phyloP scores from a whole-genome alignment of 257 asterid genomes.

The Gentiana dahurica region DNA sequence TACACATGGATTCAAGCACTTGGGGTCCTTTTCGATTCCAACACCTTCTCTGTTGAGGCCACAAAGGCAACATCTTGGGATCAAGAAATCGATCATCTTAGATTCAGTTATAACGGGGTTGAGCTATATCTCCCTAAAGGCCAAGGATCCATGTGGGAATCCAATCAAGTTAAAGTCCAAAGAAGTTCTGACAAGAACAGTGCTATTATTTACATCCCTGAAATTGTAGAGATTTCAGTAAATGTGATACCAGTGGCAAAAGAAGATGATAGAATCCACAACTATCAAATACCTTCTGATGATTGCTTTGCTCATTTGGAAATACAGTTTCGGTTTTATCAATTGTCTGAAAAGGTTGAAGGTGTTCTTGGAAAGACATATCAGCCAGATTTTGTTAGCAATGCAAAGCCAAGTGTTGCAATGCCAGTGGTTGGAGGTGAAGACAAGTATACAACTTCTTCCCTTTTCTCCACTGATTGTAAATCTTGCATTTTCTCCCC shows the following conservation, averaged over 20 bases:
- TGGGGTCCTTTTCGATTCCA: slow-evolving; percentile 11
- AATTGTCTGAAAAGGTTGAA: slow-evolving; percentile 7
- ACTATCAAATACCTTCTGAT: slow-evolving; percentile 11
- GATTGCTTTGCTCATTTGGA: slow-evolving; percentile 11
- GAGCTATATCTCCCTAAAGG: slow-evolving; percentile 3
- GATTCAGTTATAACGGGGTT: slow-evolving; percentile 1
- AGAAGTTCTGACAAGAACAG: slow-evolving; percentile 13
- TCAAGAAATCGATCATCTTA: slow-evolving; percentile 8
- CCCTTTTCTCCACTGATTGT: slow-evolving; percentile 10
- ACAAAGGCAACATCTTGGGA: slow-evolving; percentile 13
- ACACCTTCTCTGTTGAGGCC: slow-evolving; percentile 9
- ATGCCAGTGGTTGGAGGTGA: slow-evolving; percentile 15
- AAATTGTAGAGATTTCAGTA: slow-evolving; percentile 12
- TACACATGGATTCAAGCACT: slow-evolving; percentile 6
- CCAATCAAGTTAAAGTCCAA: slow-evolving; percentile 4
- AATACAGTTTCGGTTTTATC: slow-evolving; percentile 7
- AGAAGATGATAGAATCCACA: slow-evolving; percentile 13
- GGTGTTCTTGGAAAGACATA: slow-evolving; percentile 10
- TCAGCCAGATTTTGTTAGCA: slow-evolving; percentile 8
- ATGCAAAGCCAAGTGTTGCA: slow-evolving; percentile 7
- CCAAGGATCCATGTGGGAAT: slow-evolving; percentile 2
- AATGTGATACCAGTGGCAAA: slow-evolving; percentile 12
- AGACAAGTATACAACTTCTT: slow-evolving; percentile 6
- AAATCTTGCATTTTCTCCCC: slow-evolving; percentile 23
- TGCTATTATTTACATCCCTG: neutral